Conservation (phyloP, 768 basidiomycete species). For the Dacryopinax primogenitus region DNA sequence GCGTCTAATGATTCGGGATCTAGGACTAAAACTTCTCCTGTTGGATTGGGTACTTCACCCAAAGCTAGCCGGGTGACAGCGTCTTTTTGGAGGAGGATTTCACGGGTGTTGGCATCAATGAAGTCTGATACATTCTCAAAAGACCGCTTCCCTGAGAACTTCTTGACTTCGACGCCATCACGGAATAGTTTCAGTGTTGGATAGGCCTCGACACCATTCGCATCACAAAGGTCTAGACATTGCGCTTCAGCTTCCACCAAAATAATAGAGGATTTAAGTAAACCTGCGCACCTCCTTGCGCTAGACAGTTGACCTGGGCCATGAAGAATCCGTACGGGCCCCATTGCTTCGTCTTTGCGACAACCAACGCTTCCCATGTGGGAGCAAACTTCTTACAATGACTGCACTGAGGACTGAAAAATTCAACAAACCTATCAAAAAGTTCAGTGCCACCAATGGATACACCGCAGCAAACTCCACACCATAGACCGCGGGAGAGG, state of each 20-base stretch:
- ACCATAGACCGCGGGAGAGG: neutral
- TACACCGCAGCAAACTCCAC: neutral
- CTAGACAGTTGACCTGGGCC: conserved; percentile 70
- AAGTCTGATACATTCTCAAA: conserved; percentile 44
- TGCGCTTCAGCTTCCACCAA: neutral
- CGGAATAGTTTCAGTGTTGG: conserved; percentile 56
- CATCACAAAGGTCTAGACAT: conserved; percentile 57
- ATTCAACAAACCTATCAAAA: conserved; percentile 54
- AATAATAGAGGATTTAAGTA: no score
- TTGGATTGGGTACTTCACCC: conserved; percentile 25
- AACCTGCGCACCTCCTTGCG: conserved; percentile 61
- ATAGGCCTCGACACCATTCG: conserved; percentile 56
- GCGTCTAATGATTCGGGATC: conserved; percentile 23
- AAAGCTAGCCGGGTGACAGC: neutral
- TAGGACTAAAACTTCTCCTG: conserved; percentile 32
- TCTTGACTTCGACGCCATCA: conserved; percentile 47
- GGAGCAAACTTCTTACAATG: conserved; percentile 73
- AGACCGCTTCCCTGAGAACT: conserved; percentile 43
- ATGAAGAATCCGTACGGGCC: conserved; percentile 41
- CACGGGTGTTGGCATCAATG: conserved; percentile 35
- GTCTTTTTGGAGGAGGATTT: neutral
- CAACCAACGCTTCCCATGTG: conserved; percentile 57
- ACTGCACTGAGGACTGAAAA: conserved; percentile 72
- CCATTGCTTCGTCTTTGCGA: conserved; percentile 32
- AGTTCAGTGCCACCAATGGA: neutral